phyloP scores from a whole-genome alignment of 140 eudicot genomes.

The Erigeron philadelphicus region DNA sequence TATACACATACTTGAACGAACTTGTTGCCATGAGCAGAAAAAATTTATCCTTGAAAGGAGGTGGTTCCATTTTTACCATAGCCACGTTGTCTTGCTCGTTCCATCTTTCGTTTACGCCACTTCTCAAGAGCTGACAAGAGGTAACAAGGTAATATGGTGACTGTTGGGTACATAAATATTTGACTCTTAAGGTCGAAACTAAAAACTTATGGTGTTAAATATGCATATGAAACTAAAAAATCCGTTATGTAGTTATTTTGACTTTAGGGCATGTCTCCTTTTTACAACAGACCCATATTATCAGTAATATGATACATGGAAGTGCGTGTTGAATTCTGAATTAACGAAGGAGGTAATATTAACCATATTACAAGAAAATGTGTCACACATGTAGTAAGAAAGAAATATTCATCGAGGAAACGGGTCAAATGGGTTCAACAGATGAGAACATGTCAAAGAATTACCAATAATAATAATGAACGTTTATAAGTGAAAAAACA shows the following conservation, averaged over 20 bases:
- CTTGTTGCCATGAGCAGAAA: background rate
- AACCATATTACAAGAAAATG: background rate
- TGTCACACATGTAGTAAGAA: background rate
- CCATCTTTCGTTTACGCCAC: conserved; percentile 94
- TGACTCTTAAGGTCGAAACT: conserved; percentile 29
- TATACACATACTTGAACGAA: background rate
- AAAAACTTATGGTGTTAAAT: too few species aligned
- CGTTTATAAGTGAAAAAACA: too few species aligned
- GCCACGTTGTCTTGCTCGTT: conserved; percentile 74
- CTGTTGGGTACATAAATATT: background rate
- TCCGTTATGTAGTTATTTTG: background rate
- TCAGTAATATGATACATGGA: background rate
- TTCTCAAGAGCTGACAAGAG: conserved; percentile 63
- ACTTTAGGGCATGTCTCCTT: background rate
- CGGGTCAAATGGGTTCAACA: background rate
- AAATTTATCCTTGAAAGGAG: conserved; percentile 26
- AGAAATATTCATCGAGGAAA: background rate
- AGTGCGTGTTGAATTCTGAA: background rate
- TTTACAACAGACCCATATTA: background rate
- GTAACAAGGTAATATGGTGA: conserved; percentile 1
- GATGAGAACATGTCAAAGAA: background rate
- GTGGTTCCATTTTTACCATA: conserved; percentile 49
- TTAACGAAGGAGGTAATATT: background rate
- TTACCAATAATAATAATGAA: too few species aligned
- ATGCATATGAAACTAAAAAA: background rate